Evolutionary conservation across 2,329 filamentous ascomycete species (phyloP), one percentile per base, ranked within the genome.

Genomic region (Emmonsia crescens): DNA sequence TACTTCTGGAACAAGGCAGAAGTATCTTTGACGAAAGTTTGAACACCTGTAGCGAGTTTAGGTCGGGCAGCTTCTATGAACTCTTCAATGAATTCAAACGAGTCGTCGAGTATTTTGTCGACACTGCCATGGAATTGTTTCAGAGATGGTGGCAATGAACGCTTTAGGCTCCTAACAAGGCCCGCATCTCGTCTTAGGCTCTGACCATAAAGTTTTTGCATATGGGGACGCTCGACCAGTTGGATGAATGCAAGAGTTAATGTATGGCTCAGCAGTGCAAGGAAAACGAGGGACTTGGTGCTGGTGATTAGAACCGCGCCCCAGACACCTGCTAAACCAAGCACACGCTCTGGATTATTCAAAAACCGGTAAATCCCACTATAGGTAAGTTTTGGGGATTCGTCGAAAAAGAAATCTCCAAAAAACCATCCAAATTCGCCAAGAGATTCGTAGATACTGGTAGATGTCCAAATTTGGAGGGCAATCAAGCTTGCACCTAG

Each of bases 371-470:
- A 99, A 69, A 99, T 99, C 64, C 93, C 95, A 67, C 89, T 91
- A 76, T 99, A 99, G 0, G 90, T 97, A 64, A 97, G 81, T 76
- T 94, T 96, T 14, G 88, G 87, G 12, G 87, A 85, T 54, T 90
- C 88, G 64, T 96, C 91, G 72, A 94, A 96, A 81, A 99, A 97
- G 79, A 97, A 99, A 73, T 99, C 94, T 21, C 94, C 94, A 71
- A 92, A 97, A 80, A 97, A 97, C 93, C 93, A 99, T 68, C 94
- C 94, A 70, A 97, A 99, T 71, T 99, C 94, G 61, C 94, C 94
- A 0, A 99, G 84, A 1, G 91, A 95, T 58, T 96, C 91, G 74
- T 97, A 96, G 67, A 97, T 92, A 74, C 91, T 96, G 66, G 89
- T 80, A 1, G 91, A 88, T 0, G 92, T 96, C 94, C 94, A 99